These are phyloP conservation scores for Trebouxia gelatinosa DNA, from an alignment of 163 green algal genomes.

Conservation along the genomic window DNA sequence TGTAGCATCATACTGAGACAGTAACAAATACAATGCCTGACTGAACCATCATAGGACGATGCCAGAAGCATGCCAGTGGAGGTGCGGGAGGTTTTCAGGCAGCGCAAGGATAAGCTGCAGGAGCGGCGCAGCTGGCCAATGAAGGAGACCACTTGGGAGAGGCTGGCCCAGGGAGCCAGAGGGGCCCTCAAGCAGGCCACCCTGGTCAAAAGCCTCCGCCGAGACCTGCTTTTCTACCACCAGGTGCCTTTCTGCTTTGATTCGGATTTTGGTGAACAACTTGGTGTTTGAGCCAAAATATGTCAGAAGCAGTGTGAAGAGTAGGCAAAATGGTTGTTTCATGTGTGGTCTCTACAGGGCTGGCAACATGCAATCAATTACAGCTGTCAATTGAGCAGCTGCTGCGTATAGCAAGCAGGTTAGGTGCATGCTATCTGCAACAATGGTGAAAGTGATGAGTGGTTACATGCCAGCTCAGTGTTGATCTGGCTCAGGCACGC, in stretches of 20 bases:
- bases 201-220: slow-evolving; percentile 16
- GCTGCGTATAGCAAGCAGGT: background rate
- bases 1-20: too few species aligned
- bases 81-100: slow-evolving; percentile 11
- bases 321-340: background rate
- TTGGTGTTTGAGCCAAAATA: background rate
- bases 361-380: background rate
- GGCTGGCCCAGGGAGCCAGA: slow-evolving; percentile 59
- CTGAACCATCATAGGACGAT: too few species aligned
- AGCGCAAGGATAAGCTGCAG: slow-evolving; percentile 51
- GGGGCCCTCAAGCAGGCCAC: slow-evolving; percentile 32
- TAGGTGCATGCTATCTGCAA: background rate
- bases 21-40: too few species aligned
- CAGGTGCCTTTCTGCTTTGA: background rate
- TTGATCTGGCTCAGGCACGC: background rate
- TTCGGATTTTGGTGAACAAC: background rate
- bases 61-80: background rate
- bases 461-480: too few species aligned
- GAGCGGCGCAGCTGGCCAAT: slow-evolving; percentile 50
- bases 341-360: background rate
- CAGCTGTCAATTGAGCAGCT: background rate
- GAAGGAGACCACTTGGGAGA: slow-evolving; percentile 56
- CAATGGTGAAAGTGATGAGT: background rate
- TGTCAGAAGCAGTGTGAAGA: background rate
- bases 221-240: slow-evolving; percentile 19